These are phyloP conservation scores for Periglandula ipomoeae DNA, from an alignment of 2,329 filamentous ascomycete genomes.

Conservation along the genomic window DNA sequence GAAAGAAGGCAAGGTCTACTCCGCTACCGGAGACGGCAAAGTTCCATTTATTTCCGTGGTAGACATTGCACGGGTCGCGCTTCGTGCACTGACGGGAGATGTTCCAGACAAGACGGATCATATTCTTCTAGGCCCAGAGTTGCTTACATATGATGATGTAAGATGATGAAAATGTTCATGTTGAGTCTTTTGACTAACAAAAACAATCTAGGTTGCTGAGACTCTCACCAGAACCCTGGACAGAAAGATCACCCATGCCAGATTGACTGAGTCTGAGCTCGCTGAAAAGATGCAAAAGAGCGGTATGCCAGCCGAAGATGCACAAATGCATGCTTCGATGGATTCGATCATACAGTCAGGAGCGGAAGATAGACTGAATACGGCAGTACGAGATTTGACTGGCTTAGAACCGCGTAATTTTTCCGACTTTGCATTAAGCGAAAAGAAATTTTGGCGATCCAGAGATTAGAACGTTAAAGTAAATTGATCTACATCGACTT, in stretches of 20 bases:
- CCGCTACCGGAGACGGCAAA: neutral
- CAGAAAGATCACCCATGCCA: neutral
- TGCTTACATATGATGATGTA: constrained; percentile 1
- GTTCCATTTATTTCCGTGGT: neutral
- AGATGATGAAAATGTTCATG: neutral
- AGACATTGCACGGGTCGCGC: constrained; percentile 2
- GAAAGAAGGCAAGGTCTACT: neutral
- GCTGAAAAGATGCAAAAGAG: neutral
- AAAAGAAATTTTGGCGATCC: neutral
- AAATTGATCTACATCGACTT: neutral
- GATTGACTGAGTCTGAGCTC: neutral
- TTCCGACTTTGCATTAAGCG: neutral
- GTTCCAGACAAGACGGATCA: neutral
- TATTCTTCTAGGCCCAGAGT: neutral
- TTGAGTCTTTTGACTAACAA: neutral
- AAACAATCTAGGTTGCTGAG: neutral
- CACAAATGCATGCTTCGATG: neutral
- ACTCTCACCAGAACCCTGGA: neutral
- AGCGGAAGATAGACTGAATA: neutral
- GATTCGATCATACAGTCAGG: neutral
- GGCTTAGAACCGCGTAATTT: neutral
- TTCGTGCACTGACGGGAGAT: neutral
- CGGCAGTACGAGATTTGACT: neutral
- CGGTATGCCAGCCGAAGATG: neutral
- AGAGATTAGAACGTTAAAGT: neutral